Conservation (phyloP, 345 rosid genomes). For the Eucalyptus marginata region DNA sequence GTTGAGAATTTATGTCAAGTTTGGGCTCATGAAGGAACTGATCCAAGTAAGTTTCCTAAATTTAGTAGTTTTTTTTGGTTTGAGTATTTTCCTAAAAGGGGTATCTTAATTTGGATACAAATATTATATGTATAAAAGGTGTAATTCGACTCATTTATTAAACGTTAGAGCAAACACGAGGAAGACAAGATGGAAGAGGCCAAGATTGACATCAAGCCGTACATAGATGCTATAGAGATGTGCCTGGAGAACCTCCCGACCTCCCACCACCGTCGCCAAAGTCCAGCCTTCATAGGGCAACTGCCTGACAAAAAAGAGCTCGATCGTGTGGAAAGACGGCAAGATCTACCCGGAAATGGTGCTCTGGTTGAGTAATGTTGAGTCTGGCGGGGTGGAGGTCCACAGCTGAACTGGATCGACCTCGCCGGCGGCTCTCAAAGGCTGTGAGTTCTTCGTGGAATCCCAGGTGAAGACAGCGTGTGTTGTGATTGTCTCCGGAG, state of each 20-base stretch:
- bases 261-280: conserved; percentile 34
- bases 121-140: too few species aligned
- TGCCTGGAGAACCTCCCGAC: conserved; percentile 27
- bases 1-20: too few species aligned
- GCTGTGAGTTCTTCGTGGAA: background rate
- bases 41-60: too few species aligned
- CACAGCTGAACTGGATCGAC: conserved; percentile 53
- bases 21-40: too few species aligned
- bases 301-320: conserved; percentile 47
- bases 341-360: conserved; percentile 39
- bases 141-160: too few species aligned
- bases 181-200: conserved; percentile 87
- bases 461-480: background rate
- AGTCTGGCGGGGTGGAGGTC: conserved; percentile 56
- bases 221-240: conserved; percentile 32
- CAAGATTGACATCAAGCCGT: conserved; percentile 44
- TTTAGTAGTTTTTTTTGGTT: too few species aligned
- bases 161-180: too few species aligned
- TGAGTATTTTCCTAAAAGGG: too few species aligned
- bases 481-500: background rate
- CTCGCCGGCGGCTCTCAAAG: conserved; percentile 6
- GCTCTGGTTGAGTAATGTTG: conserved; percentile 46
- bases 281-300: conserved; percentile 30
- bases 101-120: too few species aligned
- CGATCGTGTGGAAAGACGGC: conserved; percentile 27